phyloP scores from a whole-genome alignment of 179 eudicot genomes.

The Actinidia arguta region DNA sequence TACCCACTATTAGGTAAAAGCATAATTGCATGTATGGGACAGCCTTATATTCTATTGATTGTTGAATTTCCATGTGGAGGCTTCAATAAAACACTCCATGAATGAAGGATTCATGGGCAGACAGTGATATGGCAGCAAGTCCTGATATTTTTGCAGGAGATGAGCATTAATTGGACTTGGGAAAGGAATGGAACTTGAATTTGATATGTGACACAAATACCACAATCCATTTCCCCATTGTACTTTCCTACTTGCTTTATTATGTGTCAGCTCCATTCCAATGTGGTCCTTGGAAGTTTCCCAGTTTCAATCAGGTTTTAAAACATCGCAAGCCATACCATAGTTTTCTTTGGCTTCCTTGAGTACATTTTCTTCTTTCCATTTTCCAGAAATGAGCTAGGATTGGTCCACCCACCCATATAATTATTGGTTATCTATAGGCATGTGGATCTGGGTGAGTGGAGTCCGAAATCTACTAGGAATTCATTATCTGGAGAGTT shows the following conservation, averaged over 20 bases:
- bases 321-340: not conserved
- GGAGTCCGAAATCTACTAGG: no score
- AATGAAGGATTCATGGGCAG: not conserved
- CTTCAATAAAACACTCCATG: not conserved
- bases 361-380: not conserved
- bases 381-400: not conserved
- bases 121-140: not conserved
- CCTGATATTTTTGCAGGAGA: not conserved
- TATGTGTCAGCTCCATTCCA: not conserved
- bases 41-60: no score
- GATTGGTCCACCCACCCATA: no score
- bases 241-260: not conserved
- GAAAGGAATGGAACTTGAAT: not conserved
- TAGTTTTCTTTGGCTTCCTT: not conserved
- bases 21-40: not conserved
- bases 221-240: not conserved
- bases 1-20: not conserved
- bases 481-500: no score
- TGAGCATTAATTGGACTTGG: not conserved
- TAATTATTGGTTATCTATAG: no score
- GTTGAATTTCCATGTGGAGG: not conserved
- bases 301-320: not conserved
- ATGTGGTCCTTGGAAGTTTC: not conserved
- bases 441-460: no score
- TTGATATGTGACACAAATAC: not conserved